Conservation (phyloP, 2,329 filamentous ascomycete species). For the Neonectria sp. region DNA sequence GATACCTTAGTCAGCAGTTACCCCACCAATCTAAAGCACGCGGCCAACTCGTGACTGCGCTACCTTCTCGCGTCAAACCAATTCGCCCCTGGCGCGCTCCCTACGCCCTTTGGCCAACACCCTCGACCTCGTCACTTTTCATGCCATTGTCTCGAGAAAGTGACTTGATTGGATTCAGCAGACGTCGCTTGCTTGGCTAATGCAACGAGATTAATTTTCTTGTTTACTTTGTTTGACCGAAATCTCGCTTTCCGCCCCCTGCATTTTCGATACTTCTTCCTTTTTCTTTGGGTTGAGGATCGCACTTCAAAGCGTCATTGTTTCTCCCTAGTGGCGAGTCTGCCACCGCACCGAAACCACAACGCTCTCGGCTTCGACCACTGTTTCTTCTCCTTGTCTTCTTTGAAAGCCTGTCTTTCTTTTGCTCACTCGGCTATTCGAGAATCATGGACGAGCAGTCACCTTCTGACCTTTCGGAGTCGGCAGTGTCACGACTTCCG, state of each 20-base stretch:
- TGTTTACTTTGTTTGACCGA: neutral
- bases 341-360: constrained; percentile 17
- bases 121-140: constrained; percentile 6
- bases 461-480: constrained; percentile 50
- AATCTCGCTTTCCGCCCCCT: neutral
- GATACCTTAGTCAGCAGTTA: neutral
- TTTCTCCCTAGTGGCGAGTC: constrained; percentile 22
- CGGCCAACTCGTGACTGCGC: constrained; percentile 53
- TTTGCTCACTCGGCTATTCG: neutral
- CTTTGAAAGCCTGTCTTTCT: neutral
- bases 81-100: constrained; percentile 16
- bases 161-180: constrained; percentile 18
- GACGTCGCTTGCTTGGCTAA: neutral
- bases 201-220: neutral
- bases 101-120: constrained; percentile 6
- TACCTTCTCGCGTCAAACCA: constrained; percentile 52
- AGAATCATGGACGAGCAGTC: constrained; percentile 50
- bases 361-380: neutral
- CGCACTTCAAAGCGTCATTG: constrained; percentile 44
- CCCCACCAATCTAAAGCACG: constrained; percentile 7
- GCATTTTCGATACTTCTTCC: constrained; percentile 15
- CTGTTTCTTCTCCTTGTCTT: neutral
- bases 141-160: constrained; percentile 28
- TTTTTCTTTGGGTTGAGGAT: constrained; percentile 21
- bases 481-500: constrained; percentile 47